Evolutionary conservation across 2,329 filamentous ascomycete genomes (phyloP), one percentile per base, ranked within the genome.

Genomic region (Exophiala viscosa): DNA sequence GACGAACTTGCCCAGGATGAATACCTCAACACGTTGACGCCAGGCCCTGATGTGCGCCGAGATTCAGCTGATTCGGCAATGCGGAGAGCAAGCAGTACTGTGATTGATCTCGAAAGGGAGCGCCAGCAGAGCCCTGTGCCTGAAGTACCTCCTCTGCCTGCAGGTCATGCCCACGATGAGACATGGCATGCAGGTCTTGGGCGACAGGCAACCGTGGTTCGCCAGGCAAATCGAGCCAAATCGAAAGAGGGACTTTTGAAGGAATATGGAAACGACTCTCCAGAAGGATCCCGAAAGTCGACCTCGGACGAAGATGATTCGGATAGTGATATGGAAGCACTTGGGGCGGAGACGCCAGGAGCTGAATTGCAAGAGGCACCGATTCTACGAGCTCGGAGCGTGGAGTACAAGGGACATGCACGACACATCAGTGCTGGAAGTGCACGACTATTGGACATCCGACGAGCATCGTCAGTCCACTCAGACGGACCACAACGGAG

Each of bases 381-480:
- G 13, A 45, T 62, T 34, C 40, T 60, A 62, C 83, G 86, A 61
- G 88, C 89, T 23, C 84, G 78, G 46, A 92, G 86, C 68, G 75
- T 92, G 52, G 82, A 86, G 55, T 75, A 87, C 45, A 81, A 81
- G 62, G 76, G 78, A 8, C 87, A 91, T 62, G 81, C 76, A 15
- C 79, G 85, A 48, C 86, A 86, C 58, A 84, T 90, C 64, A 91
- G 87, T 64, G 86, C 87, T 40, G 88, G 88, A 45, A 91, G 86
- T 64, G 87, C 87, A 9, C 87, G 83, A 69, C 70, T 92, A 46
- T 72, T 93, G 45, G 84, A 90, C 45, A 76, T 91, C 42, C 77
- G 81, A 17, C 75, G 79, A 42, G 20, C 40, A 20, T 67, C 68
- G 40, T 85, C 81, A 17, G 69, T 71, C 10, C 82, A 84, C 57